Evolutionary conservation across 73 alveolate genomes (phyloP).

Genomic region (Paraurostyla sp.): DNA sequence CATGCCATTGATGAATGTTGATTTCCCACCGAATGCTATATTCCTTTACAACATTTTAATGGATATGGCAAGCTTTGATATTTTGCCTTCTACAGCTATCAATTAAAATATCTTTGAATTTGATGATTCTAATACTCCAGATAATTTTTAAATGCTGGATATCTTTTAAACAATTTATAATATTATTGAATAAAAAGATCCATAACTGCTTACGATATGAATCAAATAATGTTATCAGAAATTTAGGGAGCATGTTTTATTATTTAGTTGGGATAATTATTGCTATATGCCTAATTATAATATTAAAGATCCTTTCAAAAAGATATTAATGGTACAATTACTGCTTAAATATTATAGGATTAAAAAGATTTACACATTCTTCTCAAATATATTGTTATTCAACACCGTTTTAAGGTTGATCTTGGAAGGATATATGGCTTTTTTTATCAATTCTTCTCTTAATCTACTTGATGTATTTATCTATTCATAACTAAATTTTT

Average conservation of each 20-base stretch:
- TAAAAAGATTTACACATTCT: neutral
- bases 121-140: constrained; percentile 9
- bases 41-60: constrained; percentile 1
- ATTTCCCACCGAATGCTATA: constrained; percentile 54
- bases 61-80: constrained; percentile 56
- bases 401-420: constrained; percentile 13
- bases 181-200: too few species aligned
- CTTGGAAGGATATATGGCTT: constrained; percentile 17
- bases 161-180: too few species aligned
- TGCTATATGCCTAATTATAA: too few species aligned
- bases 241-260: too few species aligned
- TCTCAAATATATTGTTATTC: neutral
- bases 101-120: neutral
- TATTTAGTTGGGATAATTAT: too few species aligned
- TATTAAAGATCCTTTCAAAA: too few species aligned
- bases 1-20: constrained; percentile 49
- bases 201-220: too few species aligned
- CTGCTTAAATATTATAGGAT: neutral
- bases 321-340: too few species aligned
- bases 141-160: constrained; percentile 19
- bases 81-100: neutral
- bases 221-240: too few species aligned
- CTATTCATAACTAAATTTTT: neutral
- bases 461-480: neutral
- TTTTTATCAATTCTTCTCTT: neutral